A percentile compares a stretch with the other conserved stretches of the same genome.
Evolutionary conservation across 495 filamentous ascomycete species (phyloP).

Genomic region (Podospora sp.): DNA sequence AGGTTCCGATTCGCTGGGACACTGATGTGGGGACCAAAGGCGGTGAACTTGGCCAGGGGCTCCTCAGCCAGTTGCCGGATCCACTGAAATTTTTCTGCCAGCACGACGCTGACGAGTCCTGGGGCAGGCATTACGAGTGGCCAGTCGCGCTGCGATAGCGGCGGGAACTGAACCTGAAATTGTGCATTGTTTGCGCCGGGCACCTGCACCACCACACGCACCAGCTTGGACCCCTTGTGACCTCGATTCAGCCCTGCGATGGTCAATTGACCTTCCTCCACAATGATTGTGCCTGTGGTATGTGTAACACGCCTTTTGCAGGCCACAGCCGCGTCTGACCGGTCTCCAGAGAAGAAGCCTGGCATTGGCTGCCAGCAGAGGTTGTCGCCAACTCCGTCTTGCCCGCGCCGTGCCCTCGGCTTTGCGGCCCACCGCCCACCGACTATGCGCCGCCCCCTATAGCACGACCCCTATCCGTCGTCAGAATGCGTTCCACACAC

Average conservation of each 20-base stretch:
- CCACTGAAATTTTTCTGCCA: slow-evolving; percentile 14
- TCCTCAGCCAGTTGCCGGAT: no score
- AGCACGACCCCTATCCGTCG: slow-evolving; percentile 30
- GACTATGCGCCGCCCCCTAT: slow-evolving; percentile 25
- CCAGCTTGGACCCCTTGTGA: neutral
- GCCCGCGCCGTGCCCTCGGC: slow-evolving; percentile 21
- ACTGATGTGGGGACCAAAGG: neutral
- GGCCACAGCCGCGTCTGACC: neutral
- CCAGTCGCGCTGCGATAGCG: neutral
- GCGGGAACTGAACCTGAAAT: neutral
- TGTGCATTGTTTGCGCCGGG: neutral
- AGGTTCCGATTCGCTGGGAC: neutral
- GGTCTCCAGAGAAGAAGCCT: slow-evolving; percentile 34
- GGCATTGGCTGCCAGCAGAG: slow-evolving; percentile 32
- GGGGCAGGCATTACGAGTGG: slow-evolving; percentile 6
- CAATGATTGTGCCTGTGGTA: slow-evolving; percentile 33
- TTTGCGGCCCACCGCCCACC: slow-evolving; percentile 10
- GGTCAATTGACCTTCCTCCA: slow-evolving; percentile 14
- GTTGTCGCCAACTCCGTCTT: slow-evolving; percentile 23
- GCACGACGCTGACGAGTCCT: neutral
- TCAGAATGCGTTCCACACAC: slow-evolving; percentile 34
- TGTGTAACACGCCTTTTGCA: neutral
- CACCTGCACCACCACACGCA: neutral
- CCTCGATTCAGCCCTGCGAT: slow-evolving; percentile 6
- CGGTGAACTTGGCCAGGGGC: neutral